phyloP scores from a whole-genome alignment of 2,329 filamentous ascomycete species.

The Fusarium floridanum region DNA sequence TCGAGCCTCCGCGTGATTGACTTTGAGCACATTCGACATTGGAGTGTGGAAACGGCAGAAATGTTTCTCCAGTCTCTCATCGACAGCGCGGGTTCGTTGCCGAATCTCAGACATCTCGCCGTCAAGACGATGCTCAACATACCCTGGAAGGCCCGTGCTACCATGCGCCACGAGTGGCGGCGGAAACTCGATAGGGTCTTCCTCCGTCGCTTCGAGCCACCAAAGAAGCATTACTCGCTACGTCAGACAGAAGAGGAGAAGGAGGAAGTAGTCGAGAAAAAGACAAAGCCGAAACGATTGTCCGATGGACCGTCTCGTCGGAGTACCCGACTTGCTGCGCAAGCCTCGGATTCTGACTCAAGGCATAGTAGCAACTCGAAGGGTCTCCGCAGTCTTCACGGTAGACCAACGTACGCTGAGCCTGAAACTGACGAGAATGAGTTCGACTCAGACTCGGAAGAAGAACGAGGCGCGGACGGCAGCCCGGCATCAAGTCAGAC shows the following conservation, averaged over 20 bases:
- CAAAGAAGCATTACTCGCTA: constrained; percentile 47
- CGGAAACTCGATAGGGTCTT: constrained; percentile 77
- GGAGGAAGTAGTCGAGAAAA: constrained; percentile 22
- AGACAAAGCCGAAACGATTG: constrained; percentile 27
- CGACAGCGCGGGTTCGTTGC: constrained; percentile 75
- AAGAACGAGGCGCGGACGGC: constrained; percentile 18
- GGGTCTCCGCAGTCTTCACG: constrained; percentile 31
- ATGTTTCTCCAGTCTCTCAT: constrained; percentile 85
- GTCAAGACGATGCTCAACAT: constrained; percentile 84
- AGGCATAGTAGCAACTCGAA: constrained; percentile 36
- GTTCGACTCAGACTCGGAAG: constrained; percentile 47
- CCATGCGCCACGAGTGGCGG: constrained; percentile 84
- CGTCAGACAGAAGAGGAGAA: constrained; percentile 27
- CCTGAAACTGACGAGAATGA: constrained; percentile 62
- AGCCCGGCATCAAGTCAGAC: constrained; percentile 7
- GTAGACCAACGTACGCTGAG: constrained; percentile 56
- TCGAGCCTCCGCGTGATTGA: constrained; percentile 77
- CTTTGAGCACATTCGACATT: constrained; percentile 82
- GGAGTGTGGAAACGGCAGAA: constrained; percentile 76
- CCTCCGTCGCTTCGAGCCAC: constrained; percentile 62
- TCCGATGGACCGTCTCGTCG: constrained; percentile 51
- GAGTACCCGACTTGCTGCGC: constrained; percentile 53
- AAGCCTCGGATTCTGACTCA: constrained; percentile 43
- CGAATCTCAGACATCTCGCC: constrained; percentile 75
- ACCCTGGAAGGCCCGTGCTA: constrained; percentile 84